Evolutionary conservation across 257 asterid species (phyloP), one percentile per base, ranked within the genome.

Genomic region (Nicotiana paniculata): DNA sequence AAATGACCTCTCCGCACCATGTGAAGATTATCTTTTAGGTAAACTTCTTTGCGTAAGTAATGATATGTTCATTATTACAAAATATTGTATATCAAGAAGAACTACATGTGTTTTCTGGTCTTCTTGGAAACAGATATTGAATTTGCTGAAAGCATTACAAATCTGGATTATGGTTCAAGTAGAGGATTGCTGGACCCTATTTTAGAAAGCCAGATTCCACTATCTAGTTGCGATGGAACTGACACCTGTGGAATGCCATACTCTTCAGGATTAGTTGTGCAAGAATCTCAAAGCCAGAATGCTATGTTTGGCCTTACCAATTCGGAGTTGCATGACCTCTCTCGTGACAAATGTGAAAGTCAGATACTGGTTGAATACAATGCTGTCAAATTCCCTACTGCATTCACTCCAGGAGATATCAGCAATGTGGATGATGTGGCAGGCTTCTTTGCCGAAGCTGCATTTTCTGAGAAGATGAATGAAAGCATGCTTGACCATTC

Each of bases 11-110:
- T 91, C 93, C 82, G 87, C 90, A 89, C 79, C 85, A 83, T 95
- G 95, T 30, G 98, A 92, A 77, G 98, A 92, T 79, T 95, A 92
- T 85, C 95, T 95, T 86, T 87, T 93, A 88, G 98, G 98, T 95
- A 61, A 80, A 81, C 30, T 28, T 85, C 61, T 74, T 58, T 62
- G 13, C 16, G 12, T 10, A n/a, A 79, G 63, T 62, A 16, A 46
- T 63, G 9, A n/a, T 51, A 4, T 32, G 64, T 26, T 48, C 21
- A 21, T 59, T 80, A 63, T 1, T 8, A 28, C 24, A 63, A 28
- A 80, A 28, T 26, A 66, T 43, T 43, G 83, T 46, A 64, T 54
- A 26, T 48, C 32, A 24, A 63, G 43, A 16, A 79, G 8, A 59
- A 28, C 46, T 64, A 64, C n/a, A 68, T 43, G 59, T 46, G 16